Base-by-base conservation (phyloP, 495 filamentous ascomycete species). In the Cairneyella variabilis region DNA sequence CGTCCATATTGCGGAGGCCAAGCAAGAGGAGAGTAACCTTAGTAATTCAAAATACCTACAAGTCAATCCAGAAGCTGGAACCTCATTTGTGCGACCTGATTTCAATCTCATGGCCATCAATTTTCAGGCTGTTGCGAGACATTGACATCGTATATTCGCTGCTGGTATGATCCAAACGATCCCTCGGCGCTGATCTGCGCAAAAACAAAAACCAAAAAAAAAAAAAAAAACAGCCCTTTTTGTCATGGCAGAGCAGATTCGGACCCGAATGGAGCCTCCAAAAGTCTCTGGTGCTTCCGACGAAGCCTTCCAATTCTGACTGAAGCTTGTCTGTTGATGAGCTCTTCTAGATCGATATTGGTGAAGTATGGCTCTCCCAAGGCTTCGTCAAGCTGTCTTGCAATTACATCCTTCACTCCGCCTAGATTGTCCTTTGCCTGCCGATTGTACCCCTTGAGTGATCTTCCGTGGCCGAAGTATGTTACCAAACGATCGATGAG, bases 401-500 rank as follows among this genome's bases (percentile, higher is more conserved):
- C 48, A 21, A 60, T 26, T 12, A 34, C 36, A 5, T 22, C 12
- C 37, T 49, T 32, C 11, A 36, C 18, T 22, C 51, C 52, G n/a
- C 47, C 21, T 28, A 51, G 7, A 17, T 12, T 22, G 14, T 8
- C 14, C 28, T 57, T 55, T 3, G 46, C 57, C 6, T 10, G 9
- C 26, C 62, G 50, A 50, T 74, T 75, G 30, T 65, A 46, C 17
- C 32, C 39, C 28, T 57, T 56, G n/a, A 43, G 64, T 2, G 71
- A 71, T 21, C 36, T 32, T 3, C 58, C 64, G 0, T 58, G 58
- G 9, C 77, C 75, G 54, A 74, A 84, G 1, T 84, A 69, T 4
- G 72, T 69, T 21, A 66, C 61, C 26, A 85, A 64, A 12, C 82
- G 78, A n/a, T 68, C 57, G 10, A 65, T 64, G 56, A 79, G 73